Conservation (phyloP, 225 moss, liverwort and hornwort species). For the Marchantia paleacea region DNA sequence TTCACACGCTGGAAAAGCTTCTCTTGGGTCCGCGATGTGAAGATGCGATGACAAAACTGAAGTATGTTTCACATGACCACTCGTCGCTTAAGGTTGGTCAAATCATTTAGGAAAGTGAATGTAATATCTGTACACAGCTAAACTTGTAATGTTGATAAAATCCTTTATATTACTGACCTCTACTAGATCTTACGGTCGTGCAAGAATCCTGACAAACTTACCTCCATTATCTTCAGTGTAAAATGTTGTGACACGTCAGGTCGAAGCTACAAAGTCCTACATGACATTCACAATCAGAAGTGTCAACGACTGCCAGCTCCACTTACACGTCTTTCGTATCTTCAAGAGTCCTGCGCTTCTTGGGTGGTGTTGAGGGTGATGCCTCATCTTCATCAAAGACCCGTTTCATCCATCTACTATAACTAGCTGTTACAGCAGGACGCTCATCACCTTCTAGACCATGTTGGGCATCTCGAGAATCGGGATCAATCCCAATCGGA, state of each 20-base stretch:
- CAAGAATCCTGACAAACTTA: not conserved
- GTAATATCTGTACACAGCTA: constrained; percentile 1
- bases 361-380: not conserved
- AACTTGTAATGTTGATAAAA: not conserved
- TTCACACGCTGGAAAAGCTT: not conserved
- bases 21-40: not conserved
- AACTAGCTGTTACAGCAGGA: not conserved
- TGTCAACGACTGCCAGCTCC: constrained; percentile 6
- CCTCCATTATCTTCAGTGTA: no score
- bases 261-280: not conserved
- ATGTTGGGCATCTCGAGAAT: not conserved
- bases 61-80: not conserved
- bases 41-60: not conserved
- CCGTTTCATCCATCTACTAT: constrained; percentile 26
- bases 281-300: not conserved
- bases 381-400: constrained; percentile 19
- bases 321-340: not conserved
- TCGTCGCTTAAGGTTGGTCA: not conserved
- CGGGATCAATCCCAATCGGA: not conserved
- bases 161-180: not conserved
- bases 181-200: not conserved
- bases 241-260: not conserved
- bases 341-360: constrained; percentile 3
- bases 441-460: not conserved
- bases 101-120: not conserved